These are phyloP conservation scores for Dioscorea dumetorum DNA, from an alignment of 106 monocot species.

Conservation along the genomic window DNA sequence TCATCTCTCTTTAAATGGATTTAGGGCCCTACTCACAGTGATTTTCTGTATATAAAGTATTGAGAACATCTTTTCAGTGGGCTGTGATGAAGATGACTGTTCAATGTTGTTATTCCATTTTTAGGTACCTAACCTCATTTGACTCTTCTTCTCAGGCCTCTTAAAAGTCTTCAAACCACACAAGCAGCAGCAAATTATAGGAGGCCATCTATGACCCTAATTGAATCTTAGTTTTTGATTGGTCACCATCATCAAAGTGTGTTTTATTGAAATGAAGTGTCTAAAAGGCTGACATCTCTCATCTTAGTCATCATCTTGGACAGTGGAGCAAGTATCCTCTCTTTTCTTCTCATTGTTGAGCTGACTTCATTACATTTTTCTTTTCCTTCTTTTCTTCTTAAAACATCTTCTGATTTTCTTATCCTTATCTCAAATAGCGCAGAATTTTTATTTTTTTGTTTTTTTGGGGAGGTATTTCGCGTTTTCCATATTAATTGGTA, in stretches of 20 bases:
- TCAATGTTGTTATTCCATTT: slow-evolving; percentile 6
- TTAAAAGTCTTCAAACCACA: slow-evolving; percentile 2
- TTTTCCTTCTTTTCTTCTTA: too few relatives aligned
- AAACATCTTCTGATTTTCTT: too few relatives aligned
- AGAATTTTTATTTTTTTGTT: too few relatives aligned
- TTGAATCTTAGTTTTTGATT: not conserved
- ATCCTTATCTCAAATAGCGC: too few relatives aligned
- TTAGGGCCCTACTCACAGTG: not conserved
- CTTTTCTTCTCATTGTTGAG: not conserved
- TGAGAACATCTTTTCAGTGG: slow-evolving; percentile 2
- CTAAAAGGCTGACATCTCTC: slow-evolving; percentile 9
- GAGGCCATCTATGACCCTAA: not conserved
- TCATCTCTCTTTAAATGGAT: slow-evolving; percentile 6
- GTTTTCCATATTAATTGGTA: too few relatives aligned
- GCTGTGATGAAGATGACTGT: slow-evolving; percentile 10
- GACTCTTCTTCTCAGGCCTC: slow-evolving; percentile 13
- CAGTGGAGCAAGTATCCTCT: not conserved
- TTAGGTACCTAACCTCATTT: slow-evolving; percentile 20
- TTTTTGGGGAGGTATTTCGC: too few relatives aligned
- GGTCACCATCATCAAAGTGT: slow-evolving; percentile 2
- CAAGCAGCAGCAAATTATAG: slow-evolving; percentile 1
- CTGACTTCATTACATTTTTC: not conserved
- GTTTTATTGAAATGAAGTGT: slow-evolving; percentile 4
- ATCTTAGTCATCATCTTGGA: too few relatives aligned
- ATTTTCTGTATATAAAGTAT: slow-evolving; percentile 5